Evolutionary conservation across 176 grass and related monocot genomes (phyloP).

Genomic region (Bonia amplexicaulis): DNA sequence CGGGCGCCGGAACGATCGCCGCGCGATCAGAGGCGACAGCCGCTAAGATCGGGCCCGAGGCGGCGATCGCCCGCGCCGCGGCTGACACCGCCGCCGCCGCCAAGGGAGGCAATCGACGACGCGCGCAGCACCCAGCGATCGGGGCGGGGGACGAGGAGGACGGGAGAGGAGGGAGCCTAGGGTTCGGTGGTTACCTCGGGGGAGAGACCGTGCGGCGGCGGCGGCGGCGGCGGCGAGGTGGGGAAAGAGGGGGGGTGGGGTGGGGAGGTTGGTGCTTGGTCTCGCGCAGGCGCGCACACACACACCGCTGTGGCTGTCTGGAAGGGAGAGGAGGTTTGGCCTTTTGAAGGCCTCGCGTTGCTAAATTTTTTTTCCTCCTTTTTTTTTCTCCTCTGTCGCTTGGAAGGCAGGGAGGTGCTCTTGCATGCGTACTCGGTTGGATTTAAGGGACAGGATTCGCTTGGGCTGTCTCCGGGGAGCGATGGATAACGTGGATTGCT

Average conservation of each 20-base stretch:
- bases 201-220: conserved; percentile 13
- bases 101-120: conserved; percentile 9
- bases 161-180: background rate
- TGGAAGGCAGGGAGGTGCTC: background rate
- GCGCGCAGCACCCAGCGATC: conserved; percentile 1
- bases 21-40: conserved; percentile 27
- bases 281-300: conserved; percentile 3
- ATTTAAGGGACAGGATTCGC: conserved; percentile 17
- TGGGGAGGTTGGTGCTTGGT: conserved; percentile 52
- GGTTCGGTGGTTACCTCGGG: conserved; percentile 26
- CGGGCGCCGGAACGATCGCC: conserved; percentile 23
- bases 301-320: conserved; percentile 31
- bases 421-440: conserved; percentile 3
- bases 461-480: background rate
- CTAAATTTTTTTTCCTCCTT: conserved; percentile 5
- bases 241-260: background rate
- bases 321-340: conserved; percentile 2
- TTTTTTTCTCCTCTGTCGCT: background rate
- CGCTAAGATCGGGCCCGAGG: conserved; percentile 28
- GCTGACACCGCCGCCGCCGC: conserved; percentile 20
- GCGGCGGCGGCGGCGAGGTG: conserved; percentile 25
- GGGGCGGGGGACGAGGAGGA: background rate
- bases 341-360: conserved; percentile 48
- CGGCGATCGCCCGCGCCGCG: conserved; percentile 32
- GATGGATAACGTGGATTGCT: conserved; percentile 47